phyloP scores from a whole-genome alignment of 352 stramenopile genomes.

The Phytophthora litchii region DNA sequence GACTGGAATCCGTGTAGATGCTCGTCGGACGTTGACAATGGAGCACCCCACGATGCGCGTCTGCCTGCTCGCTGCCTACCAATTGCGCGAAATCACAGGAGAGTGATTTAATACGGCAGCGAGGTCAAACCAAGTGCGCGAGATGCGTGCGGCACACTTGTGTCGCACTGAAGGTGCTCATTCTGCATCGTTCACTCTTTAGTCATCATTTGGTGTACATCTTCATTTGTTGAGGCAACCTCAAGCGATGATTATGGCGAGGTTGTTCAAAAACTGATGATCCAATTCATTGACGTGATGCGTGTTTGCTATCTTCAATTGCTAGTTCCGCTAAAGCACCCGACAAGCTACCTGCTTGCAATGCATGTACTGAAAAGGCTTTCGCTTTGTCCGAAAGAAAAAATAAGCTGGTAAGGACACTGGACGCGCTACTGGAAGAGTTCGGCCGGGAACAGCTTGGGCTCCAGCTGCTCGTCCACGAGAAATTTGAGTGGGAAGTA shows the following conservation, averaged over 20 bases:
- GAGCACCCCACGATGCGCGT: neutral
- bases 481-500: conserved; percentile 91
- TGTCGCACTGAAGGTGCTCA: conserved; percentile 1
- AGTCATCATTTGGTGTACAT: neutral
- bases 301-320: conserved; percentile 11
- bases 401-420: neutral
- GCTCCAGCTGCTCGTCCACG: conserved; percentile 75
- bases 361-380: conserved; percentile 4
- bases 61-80: no score
- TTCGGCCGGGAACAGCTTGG: conserved; percentile 77
- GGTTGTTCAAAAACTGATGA: conserved; percentile 1
- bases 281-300: neutral
- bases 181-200: conserved; percentile 3
- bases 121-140: neutral
- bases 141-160: conserved; percentile 8
- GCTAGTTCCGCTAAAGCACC: conserved; percentile 1
- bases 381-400: conserved; percentile 8
- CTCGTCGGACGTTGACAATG: neutral
- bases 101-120: neutral
- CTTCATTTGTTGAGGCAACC: no score
- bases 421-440: conserved; percentile 70
- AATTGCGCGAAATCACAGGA: no score
- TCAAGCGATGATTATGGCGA: conserved; percentile 8
- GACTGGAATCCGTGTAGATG: neutral
- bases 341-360: conserved; percentile 1